Conservation (phyloP, 106 monocot species). For the Phalaenopsis aphrodite region DNA sequence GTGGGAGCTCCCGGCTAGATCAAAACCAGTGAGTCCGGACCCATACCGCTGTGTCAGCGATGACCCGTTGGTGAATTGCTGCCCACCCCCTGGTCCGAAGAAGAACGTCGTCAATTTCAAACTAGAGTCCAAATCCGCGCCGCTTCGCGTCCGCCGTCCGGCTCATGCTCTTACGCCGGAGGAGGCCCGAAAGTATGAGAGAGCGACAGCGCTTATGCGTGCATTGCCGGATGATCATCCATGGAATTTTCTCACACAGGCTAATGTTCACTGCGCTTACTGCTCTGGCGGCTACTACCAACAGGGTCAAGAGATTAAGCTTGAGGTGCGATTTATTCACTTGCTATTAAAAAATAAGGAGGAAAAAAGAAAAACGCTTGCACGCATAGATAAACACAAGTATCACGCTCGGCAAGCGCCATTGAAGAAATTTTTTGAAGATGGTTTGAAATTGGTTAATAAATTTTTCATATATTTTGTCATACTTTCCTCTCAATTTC, state of each 20-base stretch:
- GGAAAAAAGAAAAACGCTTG: no score
- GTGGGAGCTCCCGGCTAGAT: neutral
- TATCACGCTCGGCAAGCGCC: no score
- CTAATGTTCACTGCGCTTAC: constrained; percentile 19
- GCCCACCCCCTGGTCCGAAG: constrained; percentile 8
- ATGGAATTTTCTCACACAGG: constrained; percentile 37
- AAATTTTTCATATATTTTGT: no score
- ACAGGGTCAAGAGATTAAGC: neutral
- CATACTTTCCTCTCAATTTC: no score
- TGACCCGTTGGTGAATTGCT: neutral
- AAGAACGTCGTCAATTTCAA: constrained; percentile 16
- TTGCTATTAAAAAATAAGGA: neutral
- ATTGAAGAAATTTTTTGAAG: no score
- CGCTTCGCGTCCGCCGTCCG: constrained; percentile 37
- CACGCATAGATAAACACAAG: no score
- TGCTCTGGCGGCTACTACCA: neutral
- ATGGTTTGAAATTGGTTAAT: no score
- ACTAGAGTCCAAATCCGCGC: constrained; percentile 2
- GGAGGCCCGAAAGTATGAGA: constrained; percentile 27
- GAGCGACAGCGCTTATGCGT: constrained; percentile 32
- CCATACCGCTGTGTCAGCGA: neutral
- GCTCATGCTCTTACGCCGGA: constrained; percentile 24
- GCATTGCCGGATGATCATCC: constrained; percentile 36
- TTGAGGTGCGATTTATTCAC: neutral
- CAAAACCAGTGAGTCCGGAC: neutral